Percentiles rank a stretch among this genome's conserved stretches.
These are phyloP conservation scores for Geotrichum siamense DNA, from an alignment of 1,139 yeast species.

Conservation along the genomic window DNA sequence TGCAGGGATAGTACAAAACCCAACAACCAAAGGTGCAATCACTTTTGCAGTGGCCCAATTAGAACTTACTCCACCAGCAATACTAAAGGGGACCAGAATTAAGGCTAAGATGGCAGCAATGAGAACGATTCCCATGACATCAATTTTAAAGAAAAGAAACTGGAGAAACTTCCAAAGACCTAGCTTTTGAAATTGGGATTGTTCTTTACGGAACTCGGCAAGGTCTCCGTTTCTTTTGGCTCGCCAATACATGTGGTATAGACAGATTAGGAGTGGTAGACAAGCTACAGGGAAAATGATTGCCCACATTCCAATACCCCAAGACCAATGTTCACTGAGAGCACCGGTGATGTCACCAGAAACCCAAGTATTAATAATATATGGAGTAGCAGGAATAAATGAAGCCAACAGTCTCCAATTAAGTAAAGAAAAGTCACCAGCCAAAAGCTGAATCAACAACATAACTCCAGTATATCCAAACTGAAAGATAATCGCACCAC, in stretches of 20 bases:
- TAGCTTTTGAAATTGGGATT: constrained; percentile 28
- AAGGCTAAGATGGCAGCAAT: constrained; percentile 49
- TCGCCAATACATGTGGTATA: constrained; percentile 48
- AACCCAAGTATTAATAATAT: constrained; percentile 71
- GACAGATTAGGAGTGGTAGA: constrained; percentile 49
- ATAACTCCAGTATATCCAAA: constrained; percentile 63
- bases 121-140: constrained; percentile 47
- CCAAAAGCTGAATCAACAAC: constrained; percentile 48
- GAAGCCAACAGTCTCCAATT: constrained; percentile 64
- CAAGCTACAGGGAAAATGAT: constrained; percentile 60
- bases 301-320: constrained; percentile 78
- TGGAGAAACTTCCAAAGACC: constrained; percentile 29
- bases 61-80: constrained; percentile 50
- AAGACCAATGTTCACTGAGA: constrained; percentile 48
- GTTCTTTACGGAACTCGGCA: constrained; percentile 30
- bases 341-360: constrained; percentile 49
- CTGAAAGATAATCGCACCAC: constrained; percentile 64
- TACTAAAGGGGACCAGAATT: constrained; percentile 44
- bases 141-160: constrained; percentile 44
- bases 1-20: constrained; percentile 49
- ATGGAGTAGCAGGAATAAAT: constrained; percentile 61
- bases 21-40: constrained; percentile 60
- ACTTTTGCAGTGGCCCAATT: constrained; percentile 52
- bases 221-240: constrained; percentile 50
- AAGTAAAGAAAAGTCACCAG: constrained; percentile 59